A percentile compares a stretch with the other conserved stretches of the same genome.
Evolutionary conservation across 2,329 filamentous ascomycete species (phyloP).

Genomic region (Amauroascus verrucosus): DNA sequence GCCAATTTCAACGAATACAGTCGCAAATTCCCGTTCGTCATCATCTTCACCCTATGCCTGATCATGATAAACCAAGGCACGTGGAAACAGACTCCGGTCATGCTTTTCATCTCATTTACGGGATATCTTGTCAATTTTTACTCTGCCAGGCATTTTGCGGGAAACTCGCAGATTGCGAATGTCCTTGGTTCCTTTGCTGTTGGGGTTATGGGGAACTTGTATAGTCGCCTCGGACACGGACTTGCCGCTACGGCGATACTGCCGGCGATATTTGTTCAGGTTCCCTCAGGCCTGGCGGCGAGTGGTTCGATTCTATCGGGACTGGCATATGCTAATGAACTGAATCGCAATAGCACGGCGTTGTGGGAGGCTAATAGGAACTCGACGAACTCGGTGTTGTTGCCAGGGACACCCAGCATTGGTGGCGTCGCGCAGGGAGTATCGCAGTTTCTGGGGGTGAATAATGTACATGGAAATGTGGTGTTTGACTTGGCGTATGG

Average conservation of each 20-base stretch:
- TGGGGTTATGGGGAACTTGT: conserved; percentile 67
- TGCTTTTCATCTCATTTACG: conserved; percentile 61
- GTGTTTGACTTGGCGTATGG: conserved; percentile 38
- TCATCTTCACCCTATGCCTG: conserved; percentile 61
- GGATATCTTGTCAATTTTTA: conserved; percentile 71
- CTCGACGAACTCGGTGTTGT: conserved; percentile 4
- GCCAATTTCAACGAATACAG: conserved; percentile 31
- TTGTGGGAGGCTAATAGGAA: not conserved
- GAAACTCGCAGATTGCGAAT: conserved; percentile 64
- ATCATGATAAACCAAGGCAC: conserved; percentile 74
- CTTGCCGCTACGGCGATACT: conserved; percentile 77
- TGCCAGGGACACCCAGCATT: not conserved
- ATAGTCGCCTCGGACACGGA: conserved; percentile 61
- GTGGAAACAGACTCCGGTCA: conserved; percentile 65
- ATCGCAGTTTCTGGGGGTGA: conserved; percentile 26
- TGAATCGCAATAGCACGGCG: conserved; percentile 31
- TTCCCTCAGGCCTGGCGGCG: conserved; percentile 51
- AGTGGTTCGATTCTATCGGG: conserved; percentile 48
- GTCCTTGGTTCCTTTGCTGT: conserved; percentile 67
- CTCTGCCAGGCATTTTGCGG: conserved; percentile 53
- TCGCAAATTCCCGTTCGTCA: conserved; percentile 61
- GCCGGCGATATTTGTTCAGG: conserved; percentile 69
- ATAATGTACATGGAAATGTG: conserved; percentile 22
- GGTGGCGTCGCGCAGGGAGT: not conserved
- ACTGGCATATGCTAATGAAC: conserved; percentile 47